Evolutionary conservation across 1,139 yeast species (phyloP).

Genomic region (Pichia sp.): DNA sequence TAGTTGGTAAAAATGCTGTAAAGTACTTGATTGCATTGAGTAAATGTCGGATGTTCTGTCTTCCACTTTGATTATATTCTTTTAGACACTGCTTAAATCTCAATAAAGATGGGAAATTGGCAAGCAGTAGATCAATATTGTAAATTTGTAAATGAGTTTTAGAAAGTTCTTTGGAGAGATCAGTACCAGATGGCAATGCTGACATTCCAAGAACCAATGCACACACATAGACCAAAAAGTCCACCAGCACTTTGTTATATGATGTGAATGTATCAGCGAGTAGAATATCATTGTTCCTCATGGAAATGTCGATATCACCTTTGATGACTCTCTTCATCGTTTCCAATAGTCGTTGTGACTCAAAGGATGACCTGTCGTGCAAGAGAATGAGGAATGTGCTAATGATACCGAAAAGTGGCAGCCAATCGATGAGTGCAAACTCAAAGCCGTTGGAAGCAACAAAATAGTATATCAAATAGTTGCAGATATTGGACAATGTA

Average conservation of each 20-base stretch:
- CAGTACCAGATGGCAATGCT: constrained; percentile 27
- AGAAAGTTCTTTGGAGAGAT: constrained; percentile 20
- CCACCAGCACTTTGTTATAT: constrained; percentile 70
- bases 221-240: constrained; percentile 48
- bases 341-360: constrained; percentile 43
- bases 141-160: constrained; percentile 28
- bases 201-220: constrained; percentile 40
- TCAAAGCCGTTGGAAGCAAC: constrained; percentile 20
- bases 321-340: constrained; percentile 50
- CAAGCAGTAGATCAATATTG: constrained; percentile 46
- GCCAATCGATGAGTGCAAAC: constrained; percentile 21
- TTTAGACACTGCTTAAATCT: constrained; percentile 76
- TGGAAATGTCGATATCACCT: constrained; percentile 53
- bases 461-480: constrained; percentile 28
- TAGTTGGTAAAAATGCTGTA: constrained; percentile 61
- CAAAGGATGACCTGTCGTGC: constrained; percentile 29
- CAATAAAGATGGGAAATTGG: constrained; percentile 60
- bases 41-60: constrained; percentile 49
- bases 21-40: constrained; percentile 71
- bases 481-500: constrained; percentile 28
- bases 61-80: constrained; percentile 54
- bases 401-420: constrained; percentile 27
- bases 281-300: constrained; percentile 74
- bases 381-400: constrained; percentile 21
- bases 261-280: constrained; percentile 80